These are phyloP conservation scores for Spinacia oleracea DNA, from an alignment of 179 eudicot species.

Conservation along the genomic window DNA sequence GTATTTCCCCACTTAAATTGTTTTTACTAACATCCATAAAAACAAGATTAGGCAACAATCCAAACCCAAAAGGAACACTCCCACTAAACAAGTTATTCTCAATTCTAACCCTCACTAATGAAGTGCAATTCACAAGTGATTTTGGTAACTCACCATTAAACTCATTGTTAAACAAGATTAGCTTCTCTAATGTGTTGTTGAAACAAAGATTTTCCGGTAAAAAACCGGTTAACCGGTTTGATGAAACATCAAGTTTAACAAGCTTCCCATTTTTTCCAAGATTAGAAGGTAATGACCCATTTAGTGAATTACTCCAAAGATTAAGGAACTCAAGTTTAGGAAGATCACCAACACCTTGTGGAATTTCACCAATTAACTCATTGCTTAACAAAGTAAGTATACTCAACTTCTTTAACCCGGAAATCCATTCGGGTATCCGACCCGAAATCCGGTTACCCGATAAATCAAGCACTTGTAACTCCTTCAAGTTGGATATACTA, in stretches of 20 bases:
- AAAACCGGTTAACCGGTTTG: conserved; percentile 64
- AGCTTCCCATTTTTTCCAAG: conserved; percentile 61
- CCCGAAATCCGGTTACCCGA: conserved; percentile 68
- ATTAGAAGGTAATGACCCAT: conserved; percentile 59
- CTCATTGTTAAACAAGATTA: conserved; percentile 64
- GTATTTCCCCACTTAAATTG: conserved; percentile 61
- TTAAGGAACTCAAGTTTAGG: conserved; percentile 43
- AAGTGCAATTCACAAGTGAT: conserved; percentile 64
- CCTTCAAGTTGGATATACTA: conserved; percentile 38
- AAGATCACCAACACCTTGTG: conserved; percentile 63
- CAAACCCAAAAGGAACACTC: conserved; percentile 62
- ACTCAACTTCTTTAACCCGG: conserved; percentile 44
- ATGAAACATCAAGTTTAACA: conserved; percentile 70
- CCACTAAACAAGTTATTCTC: conserved; percentile 67
- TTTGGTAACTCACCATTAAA: conserved; percentile 55
- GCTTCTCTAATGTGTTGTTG: conserved; percentile 52
- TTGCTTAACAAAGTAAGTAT: conserved; percentile 54
- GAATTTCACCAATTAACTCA: conserved; percentile 62
- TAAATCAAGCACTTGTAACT: conserved; percentile 57
- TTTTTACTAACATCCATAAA: conserved; percentile 68
- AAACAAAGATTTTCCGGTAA: conserved; percentile 62
- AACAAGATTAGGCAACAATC: conserved; percentile 54
- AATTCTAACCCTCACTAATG: conserved; percentile 56
- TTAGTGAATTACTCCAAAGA: conserved; percentile 79
- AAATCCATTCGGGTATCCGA: conserved; percentile 52